Evolutionary conservation across 176 grass and related monocot genomes (phyloP).

Genomic region (Phoenix dactylifera): DNA sequence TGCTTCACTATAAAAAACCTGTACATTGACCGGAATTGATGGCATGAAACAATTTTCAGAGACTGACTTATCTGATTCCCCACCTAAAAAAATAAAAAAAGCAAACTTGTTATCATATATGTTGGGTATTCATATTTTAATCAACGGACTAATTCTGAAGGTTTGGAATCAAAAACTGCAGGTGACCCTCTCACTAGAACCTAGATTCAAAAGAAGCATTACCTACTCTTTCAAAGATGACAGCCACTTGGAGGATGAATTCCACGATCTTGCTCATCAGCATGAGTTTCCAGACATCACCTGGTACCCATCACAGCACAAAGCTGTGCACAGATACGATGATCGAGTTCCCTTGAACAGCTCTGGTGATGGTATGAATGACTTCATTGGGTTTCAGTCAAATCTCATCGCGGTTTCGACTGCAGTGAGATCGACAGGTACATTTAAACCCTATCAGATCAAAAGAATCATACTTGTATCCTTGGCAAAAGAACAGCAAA

Average conservation of each 20-base stretch:
- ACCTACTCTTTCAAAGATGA: conserved; percentile 52
- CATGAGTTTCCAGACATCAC: conserved; percentile 81
- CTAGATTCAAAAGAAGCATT: conserved; percentile 67
- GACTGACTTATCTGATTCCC: no score
- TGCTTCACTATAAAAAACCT: no score
- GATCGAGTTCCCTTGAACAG: conserved; percentile 36
- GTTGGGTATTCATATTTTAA: no score
- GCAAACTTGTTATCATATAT: no score
- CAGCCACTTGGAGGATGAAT: conserved; percentile 43
- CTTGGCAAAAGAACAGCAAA: neutral
- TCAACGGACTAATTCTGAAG: no score
- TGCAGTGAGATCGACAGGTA: conserved; percentile 32
- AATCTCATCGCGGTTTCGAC: conserved; percentile 20
- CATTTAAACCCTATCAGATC: neutral
- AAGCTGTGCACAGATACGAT: conserved; percentile 50
- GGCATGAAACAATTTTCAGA: no score
- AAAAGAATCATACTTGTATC: neutral
- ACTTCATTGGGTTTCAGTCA: conserved; percentile 75
- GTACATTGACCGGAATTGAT: no score
- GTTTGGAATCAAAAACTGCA: conserved; percentile 5
- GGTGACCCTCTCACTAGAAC: conserved; percentile 74
- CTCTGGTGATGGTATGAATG: conserved; percentile 47
- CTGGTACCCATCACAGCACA: conserved; percentile 73
- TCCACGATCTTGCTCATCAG: conserved; percentile 31
- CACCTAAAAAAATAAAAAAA: no score